Percentiles rank a stretch among this genome's conserved stretches.
Conservation (phyloP, 2,329 filamentous ascomycete species). For the Epicoccum sorghinum region DNA sequence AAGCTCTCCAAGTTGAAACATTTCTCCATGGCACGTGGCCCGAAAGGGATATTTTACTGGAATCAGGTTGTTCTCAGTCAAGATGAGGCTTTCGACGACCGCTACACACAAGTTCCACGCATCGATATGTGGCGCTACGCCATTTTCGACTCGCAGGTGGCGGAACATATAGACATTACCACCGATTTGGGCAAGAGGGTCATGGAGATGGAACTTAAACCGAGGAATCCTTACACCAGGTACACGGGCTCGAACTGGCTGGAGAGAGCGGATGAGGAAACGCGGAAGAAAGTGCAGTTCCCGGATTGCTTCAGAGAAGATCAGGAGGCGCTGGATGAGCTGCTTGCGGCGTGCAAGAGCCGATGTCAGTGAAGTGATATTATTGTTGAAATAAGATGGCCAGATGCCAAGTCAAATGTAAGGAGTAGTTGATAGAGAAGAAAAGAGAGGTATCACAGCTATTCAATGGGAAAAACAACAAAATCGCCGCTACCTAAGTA, state of each 20-base stretch:
- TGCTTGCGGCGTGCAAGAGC: neutral
- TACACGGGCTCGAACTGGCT: neutral
- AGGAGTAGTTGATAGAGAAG: too few species aligned
- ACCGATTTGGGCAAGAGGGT: neutral
- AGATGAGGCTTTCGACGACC: constrained; percentile 1
- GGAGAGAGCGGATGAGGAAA: neutral
- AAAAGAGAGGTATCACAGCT: too few species aligned
- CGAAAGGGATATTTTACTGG: neutral
- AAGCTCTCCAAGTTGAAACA: neutral
- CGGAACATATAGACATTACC: neutral
- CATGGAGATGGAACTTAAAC: too few species aligned
- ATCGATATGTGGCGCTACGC: constrained; percentile 7
- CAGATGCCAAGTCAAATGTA: too few species aligned
- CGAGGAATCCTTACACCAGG: too few species aligned
- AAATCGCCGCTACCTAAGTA: too few species aligned
- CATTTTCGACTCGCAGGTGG: neutral
- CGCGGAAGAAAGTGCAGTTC: neutral
- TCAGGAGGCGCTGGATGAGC: neutral
- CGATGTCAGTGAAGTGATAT: neutral
- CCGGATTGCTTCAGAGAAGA: constrained; percentile 10
- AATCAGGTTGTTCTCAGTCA: too few species aligned
- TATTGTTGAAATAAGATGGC: too few species aligned
- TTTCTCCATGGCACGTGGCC: constrained; percentile 11
- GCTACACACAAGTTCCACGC: neutral
- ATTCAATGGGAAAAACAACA: too few species aligned